A percentile compares a stretch with the other conserved stretches of the same genome.
Evolutionary conservation across 257 asterid species (phyloP).

Genomic region (Solanum medicagineum): DNA sequence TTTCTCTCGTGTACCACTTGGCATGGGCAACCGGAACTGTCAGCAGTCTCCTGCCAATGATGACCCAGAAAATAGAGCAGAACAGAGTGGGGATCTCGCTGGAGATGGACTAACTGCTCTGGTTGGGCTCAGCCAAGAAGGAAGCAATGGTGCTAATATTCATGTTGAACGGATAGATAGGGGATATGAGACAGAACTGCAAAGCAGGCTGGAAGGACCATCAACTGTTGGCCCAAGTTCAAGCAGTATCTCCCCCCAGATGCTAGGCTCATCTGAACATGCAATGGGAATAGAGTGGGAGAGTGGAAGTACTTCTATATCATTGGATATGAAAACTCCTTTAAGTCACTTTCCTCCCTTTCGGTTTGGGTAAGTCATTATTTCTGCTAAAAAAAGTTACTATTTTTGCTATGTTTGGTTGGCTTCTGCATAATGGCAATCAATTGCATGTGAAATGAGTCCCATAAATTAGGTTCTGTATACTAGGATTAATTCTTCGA

Average conservation of each 20-base stretch:
- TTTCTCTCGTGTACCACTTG: constrained; percentile 95
- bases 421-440: background rate
- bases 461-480: background rate
- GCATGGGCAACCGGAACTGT: constrained; percentile 67
- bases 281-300: constrained; percentile 66
- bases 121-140: constrained; percentile 91
- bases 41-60: constrained; percentile 70
- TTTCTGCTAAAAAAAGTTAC: constrained; percentile 4
- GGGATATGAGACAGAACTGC: constrained; percentile 39
- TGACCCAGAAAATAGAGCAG: constrained; percentile 65
- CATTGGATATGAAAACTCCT: constrained; percentile 90
- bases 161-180: constrained; percentile 51
- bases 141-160: constrained; percentile 31
- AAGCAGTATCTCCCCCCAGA: constrained; percentile 44
- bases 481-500: background rate
- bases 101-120: constrained; percentile 95
- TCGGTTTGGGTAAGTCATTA: constrained; percentile 79
- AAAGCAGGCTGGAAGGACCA: constrained; percentile 32
- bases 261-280: constrained; percentile 56
- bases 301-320: constrained; percentile 51
- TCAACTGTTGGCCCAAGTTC: constrained; percentile 41
- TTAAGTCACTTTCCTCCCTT: constrained; percentile 90
- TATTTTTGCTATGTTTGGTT: constrained; percentile 7
- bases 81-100: constrained; percentile 57
- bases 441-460: background rate